Percentiles rank a stretch among this genome's conserved stretches.
Conservation (phyloP, 2,329 filamentous ascomycete species). For the Clonostachys chloroleuca region DNA sequence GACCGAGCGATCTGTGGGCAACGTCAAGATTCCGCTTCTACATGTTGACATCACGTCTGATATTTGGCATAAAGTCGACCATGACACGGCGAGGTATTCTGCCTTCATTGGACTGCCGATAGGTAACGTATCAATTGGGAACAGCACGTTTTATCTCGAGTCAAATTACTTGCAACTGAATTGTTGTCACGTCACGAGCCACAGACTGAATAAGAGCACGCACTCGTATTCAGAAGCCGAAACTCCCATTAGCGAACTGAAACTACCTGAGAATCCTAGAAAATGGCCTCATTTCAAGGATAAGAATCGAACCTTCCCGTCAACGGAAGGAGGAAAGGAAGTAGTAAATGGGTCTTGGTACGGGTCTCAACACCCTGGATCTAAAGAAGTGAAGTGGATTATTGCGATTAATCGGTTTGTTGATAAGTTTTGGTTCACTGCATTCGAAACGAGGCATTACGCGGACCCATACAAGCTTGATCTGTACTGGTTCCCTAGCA, state of each 20-base stretch:
- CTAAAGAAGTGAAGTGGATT: neutral
- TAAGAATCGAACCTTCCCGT: too few species aligned
- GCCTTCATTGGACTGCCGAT: neutral
- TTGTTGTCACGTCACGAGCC: too few species aligned
- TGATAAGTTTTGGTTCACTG: neutral
- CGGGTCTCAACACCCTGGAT: too few species aligned
- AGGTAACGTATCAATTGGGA: neutral
- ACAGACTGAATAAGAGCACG: too few species aligned
- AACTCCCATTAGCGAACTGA: too few species aligned
- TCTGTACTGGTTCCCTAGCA: neutral
- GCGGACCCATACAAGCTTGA: neutral
- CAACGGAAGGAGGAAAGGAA: too few species aligned
- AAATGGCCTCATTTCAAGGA: too few species aligned
- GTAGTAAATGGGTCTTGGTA: too few species aligned
- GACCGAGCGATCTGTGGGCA: neutral
- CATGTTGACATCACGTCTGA: neutral
- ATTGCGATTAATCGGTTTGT: neutral
- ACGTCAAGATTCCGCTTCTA: neutral
- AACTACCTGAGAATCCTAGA: too few species aligned
- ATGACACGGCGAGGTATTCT: neutral
- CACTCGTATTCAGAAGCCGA: too few species aligned
- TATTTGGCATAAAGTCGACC: neutral
- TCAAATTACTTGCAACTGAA: neutral
- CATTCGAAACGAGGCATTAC: too few species aligned
- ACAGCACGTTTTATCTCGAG: neutral